phyloP scores from a whole-genome alignment of 148 eudicot species.

The Cornus controversa region DNA sequence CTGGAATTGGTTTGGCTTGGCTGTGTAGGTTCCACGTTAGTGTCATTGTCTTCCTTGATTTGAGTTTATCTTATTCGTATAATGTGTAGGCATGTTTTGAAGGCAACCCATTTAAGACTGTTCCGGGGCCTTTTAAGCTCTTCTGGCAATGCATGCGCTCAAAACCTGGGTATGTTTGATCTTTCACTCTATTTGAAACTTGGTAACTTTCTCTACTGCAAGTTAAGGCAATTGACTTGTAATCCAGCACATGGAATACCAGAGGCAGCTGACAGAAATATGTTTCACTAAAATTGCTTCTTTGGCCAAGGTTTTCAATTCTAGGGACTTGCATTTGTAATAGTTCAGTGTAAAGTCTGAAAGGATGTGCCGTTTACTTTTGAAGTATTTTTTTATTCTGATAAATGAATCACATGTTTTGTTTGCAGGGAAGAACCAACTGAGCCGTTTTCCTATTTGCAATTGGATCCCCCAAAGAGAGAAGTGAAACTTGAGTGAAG shows the following conservation, averaged over 20 bases:
- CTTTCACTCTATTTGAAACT: neutral
- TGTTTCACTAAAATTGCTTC: neutral
- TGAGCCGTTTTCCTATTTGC: slow-evolving; percentile 72
- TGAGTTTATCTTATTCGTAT: too few relatives aligned
- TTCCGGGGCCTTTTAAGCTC: slow-evolving; percentile 94
- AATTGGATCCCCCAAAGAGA: slow-evolving; percentile 66
- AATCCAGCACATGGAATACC: too few relatives aligned
- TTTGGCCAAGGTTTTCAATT: neutral
- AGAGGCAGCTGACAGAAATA: neutral
- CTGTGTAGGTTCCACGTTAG: too few relatives aligned
- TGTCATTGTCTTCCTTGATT: too few relatives aligned
- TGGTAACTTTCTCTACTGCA: neutral
- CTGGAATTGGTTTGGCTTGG: too few relatives aligned
- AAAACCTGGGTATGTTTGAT: slow-evolving; percentile 72
- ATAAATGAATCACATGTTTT: neutral
- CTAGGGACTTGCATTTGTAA: neutral
- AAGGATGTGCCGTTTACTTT: neutral
- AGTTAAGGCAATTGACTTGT: neutral
- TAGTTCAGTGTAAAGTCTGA: neutral
- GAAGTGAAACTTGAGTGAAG: slow-evolving; percentile 60
- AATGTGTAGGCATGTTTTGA: slow-evolving; percentile 83
- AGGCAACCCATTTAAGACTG: slow-evolving; percentile 93
- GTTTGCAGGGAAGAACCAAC: slow-evolving; percentile 86
- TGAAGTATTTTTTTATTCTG: neutral
- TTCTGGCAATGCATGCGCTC: slow-evolving; percentile 97